These are phyloP conservation scores for Trichoderma sp. DNA, from an alignment of 2,329 filamentous ascomycete genomes.

Conservation along the genomic window DNA sequence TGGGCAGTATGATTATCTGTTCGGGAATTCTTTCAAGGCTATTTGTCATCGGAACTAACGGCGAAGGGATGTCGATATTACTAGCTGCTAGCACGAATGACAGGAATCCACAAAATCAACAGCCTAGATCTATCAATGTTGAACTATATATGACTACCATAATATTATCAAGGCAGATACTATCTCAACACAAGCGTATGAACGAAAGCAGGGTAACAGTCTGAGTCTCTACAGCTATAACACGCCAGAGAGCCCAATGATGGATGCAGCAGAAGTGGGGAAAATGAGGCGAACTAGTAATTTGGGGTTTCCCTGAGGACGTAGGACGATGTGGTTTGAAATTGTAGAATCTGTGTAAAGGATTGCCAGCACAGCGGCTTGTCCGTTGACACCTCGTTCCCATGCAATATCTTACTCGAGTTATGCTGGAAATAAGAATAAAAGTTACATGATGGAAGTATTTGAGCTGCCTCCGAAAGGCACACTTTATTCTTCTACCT, in stretches of 20 bases:
- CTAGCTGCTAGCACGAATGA: background rate
- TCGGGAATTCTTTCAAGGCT: background rate
- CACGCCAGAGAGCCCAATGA: background rate
- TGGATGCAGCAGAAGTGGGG: background rate
- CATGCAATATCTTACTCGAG: too few species aligned
- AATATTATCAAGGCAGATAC: background rate
- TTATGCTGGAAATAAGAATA: too few species aligned
- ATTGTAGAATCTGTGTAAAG: background rate
- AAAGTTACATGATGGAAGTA: too few species aligned
- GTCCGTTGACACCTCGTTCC: background rate
- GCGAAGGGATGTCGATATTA: background rate
- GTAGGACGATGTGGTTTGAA: background rate
- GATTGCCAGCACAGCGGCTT: background rate
- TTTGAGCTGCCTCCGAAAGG: too few species aligned
- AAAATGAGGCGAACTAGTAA: too few species aligned
- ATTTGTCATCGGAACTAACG: background rate
- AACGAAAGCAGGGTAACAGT: background rate
- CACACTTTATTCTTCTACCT: too few species aligned
- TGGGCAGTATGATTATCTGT: background rate
- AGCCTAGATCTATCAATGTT: background rate
- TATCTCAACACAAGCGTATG: fast-evolving
- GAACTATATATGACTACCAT: background rate
- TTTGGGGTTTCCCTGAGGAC: background rate
- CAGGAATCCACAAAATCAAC: background rate
- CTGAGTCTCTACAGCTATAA: background rate